Conservation (phyloP, 805 yeast genomes). For the Yamadazyma kitorensis region DNA sequence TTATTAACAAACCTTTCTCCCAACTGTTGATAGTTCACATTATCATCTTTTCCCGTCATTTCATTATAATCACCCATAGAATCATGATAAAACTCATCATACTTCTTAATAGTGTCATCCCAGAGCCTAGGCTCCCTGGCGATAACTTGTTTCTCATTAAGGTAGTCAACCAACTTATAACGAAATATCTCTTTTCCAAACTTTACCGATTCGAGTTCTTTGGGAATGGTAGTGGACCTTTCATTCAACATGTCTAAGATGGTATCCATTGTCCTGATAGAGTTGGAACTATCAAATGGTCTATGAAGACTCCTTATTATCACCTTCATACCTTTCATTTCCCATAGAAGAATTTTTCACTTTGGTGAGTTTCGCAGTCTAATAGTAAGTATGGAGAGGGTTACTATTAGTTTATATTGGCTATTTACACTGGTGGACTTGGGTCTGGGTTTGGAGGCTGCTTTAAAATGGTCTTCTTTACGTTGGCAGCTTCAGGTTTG, state of each 20-base stretch:
- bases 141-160: slow-evolving; percentile 14
- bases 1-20: slow-evolving; percentile 9
- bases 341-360: too few relatives aligned
- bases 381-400: too few relatives aligned
- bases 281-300: slow-evolving; percentile 11
- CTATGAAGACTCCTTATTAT: slow-evolving; percentile 5
- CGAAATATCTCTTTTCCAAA: slow-evolving; percentile 15
- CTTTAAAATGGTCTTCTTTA: too few relatives aligned
- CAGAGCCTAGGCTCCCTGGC: slow-evolving; percentile 9
- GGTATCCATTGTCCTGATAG: slow-evolving; percentile 15
- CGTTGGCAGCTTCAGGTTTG: too few relatives aligned
- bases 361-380: too few relatives aligned
- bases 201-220: slow-evolving; percentile 3
- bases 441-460: too few relatives aligned
- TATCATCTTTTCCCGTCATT: not conserved
- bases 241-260: slow-evolving; percentile 13
- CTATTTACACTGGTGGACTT: too few relatives aligned
- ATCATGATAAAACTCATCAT: slow-evolving; percentile 7
- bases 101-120: slow-evolving; percentile 7
- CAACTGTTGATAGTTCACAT: not conserved
- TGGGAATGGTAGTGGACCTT: not conserved
- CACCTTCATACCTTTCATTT: slow-evolving; percentile 9
- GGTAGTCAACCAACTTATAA: slow-evolving; percentile 10
- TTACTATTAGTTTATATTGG: too few relatives aligned
- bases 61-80: slow-evolving; percentile 7